Percentiles rank a stretch among this genome's conserved stretches.
These are phyloP conservation scores for Penicillium nucicola DNA, from an alignment of 495 filamentous ascomycete genomes.

Conservation along the genomic window DNA sequence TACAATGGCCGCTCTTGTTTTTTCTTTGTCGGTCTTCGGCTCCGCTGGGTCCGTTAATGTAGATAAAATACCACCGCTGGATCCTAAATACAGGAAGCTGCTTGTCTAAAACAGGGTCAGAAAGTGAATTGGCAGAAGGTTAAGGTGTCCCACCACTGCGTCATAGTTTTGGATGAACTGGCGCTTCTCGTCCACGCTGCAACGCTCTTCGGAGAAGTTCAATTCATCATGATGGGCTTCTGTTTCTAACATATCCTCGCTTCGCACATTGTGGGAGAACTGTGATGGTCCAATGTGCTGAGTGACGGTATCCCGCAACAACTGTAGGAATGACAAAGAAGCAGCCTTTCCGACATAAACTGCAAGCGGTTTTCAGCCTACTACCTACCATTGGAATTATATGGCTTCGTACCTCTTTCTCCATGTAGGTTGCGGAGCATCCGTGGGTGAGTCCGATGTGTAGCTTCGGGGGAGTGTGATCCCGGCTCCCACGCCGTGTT, in stretches of 20 bases:
- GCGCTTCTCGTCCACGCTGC: constrained; percentile 17
- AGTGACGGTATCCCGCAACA: constrained; percentile 39
- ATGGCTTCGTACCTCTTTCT: constrained; percentile 26
- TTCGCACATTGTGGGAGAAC: constrained; percentile 39
- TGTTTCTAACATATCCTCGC: constrained; percentile 41
- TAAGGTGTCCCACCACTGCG: constrained; percentile 24
- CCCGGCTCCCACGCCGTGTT: constrained; percentile 9
- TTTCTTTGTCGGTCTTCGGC: constrained; percentile 16
- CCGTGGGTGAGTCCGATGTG: constrained; percentile 35
- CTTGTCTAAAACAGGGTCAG: constrained; percentile 24
- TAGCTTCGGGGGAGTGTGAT: constrained; percentile 28
- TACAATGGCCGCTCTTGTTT: constrained; percentile 25
- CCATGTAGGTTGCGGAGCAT: constrained; percentile 38
- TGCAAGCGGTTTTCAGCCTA: constrained; percentile 3
- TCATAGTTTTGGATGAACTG: constrained; percentile 27
- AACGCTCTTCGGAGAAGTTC: constrained; percentile 20
- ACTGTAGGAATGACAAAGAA: constrained; percentile 40
- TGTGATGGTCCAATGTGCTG: constrained; percentile 42
- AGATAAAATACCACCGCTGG: constrained; percentile 1
- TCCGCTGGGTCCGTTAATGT: constrained; percentile 6
- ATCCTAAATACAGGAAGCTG: constrained; percentile 29
- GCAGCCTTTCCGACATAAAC: constrained; percentile 42
- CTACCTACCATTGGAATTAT: neutral
- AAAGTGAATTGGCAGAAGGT: neutral
- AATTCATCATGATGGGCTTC: constrained; percentile 31